phyloP scores from a whole-genome alignment of 2,329 filamentous ascomycete genomes.

The Arthrobotrys sphaeroides region DNA sequence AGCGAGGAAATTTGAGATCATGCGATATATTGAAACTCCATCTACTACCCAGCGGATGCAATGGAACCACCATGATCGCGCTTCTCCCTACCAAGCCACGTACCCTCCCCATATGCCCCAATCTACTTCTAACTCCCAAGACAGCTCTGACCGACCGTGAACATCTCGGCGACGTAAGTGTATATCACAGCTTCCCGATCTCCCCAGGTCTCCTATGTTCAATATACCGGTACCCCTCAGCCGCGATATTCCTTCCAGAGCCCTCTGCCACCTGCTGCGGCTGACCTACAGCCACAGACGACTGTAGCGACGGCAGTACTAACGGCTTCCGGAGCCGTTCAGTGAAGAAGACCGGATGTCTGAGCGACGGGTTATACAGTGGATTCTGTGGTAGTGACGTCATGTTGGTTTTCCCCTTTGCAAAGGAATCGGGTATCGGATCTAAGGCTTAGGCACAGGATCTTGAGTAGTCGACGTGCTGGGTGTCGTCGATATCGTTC shows the following conservation, averaged over 20 bases:
- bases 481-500: not conserved
- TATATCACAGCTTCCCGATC: conserved; percentile 35
- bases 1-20: not conserved
- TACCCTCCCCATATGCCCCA: not conserved
- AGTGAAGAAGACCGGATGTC: conserved; percentile 82
- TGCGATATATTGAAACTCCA: not conserved
- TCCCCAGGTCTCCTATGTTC: conserved; percentile 58
- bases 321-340: conserved; percentile 69
- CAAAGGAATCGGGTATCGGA: not conserved
- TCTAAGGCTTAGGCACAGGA: not conserved
- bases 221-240: conserved; percentile 71
- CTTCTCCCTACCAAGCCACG: not conserved
- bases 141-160: too few species aligned
- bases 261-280: conserved; percentile 59
- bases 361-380: conserved; percentile 68
- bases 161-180: too few species aligned
- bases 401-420: conserved; percentile 10
- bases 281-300: conserved; percentile 42
- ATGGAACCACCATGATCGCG: not conserved
- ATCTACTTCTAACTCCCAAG: not conserved
- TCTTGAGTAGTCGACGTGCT: not conserved
- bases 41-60: too few species aligned
- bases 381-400: conserved; percentile 55
- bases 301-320: conserved; percentile 57
- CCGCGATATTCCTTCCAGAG: conserved; percentile 65